Conservation (phyloP, 257 asterid species). For the Nyctanthes arbortristis region DNA sequence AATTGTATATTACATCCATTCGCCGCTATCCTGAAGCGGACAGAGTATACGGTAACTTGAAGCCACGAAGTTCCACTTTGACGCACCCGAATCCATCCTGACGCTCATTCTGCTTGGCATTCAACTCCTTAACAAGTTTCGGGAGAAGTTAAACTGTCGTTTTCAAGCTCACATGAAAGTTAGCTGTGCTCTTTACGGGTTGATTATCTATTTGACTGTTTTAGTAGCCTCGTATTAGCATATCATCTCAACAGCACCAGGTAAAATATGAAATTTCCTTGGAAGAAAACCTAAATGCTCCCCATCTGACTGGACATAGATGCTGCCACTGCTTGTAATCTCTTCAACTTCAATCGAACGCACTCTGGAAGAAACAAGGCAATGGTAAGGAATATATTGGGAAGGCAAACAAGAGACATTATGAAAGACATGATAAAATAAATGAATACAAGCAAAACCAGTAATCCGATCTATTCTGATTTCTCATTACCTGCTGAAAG, state of each 20-base stretch:
- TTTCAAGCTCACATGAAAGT: too few relatives aligned
- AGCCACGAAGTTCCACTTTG: too few relatives aligned
- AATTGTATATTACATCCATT: too few relatives aligned
- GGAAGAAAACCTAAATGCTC: conserved; percentile 86
- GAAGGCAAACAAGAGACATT: neutral
- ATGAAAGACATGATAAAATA: neutral
- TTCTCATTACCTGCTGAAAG: neutral
- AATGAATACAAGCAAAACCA: neutral
- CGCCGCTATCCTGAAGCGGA: too few relatives aligned
- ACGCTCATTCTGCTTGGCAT: too few relatives aligned
- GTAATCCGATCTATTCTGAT: neutral
- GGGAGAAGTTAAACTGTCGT: too few relatives aligned
- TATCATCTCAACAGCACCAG: conserved; percentile 69
- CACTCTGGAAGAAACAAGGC: conserved; percentile 46
- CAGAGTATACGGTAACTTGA: too few relatives aligned
- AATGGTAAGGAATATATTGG: neutral
- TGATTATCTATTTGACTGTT: too few relatives aligned
- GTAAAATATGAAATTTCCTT: conserved; percentile 58
- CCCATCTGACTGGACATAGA: conserved; percentile 90
- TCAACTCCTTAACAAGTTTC: too few relatives aligned
- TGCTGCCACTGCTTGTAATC: conserved; percentile 42
- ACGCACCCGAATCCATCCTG: too few relatives aligned
- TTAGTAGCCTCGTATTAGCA: conserved; percentile 41
- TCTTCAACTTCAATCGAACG: conserved; percentile 72
- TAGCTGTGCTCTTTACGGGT: too few relatives aligned